These are phyloP conservation scores for Trichoderma semiorbis DNA, from an alignment of 2,329 filamentous ascomycete species.

Conservation along the genomic window DNA sequence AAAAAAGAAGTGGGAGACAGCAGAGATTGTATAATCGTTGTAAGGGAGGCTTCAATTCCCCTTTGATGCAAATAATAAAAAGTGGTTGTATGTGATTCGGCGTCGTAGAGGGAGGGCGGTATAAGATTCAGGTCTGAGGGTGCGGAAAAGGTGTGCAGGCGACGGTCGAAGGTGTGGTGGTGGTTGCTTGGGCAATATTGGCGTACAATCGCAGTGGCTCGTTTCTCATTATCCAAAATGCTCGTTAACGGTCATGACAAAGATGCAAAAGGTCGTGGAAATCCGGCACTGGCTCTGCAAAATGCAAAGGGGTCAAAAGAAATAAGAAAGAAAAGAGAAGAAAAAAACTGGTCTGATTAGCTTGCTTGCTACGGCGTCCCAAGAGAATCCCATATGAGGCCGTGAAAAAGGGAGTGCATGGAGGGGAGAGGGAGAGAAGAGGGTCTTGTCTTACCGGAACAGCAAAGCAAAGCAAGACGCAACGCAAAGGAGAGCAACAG, in stretches of 20 bases:
- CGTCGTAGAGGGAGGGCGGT: slow-evolving; percentile 2
- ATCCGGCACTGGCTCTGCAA: not conserved
- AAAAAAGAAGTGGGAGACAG: not conserved
- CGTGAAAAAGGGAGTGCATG: slow-evolving; percentile 18
- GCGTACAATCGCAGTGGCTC: slow-evolving; percentile 19
- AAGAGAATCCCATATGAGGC: not conserved
- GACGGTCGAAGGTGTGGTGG: not conserved
- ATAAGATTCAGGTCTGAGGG: slow-evolving; percentile 4
- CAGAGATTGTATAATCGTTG: not conserved
- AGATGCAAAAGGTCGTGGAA: slow-evolving; percentile 17
- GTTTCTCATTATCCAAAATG: slow-evolving; percentile 21
- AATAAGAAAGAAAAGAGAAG: not conserved
- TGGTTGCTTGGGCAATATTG: slow-evolving; percentile 11
- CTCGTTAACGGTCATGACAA: slow-evolving; percentile 20
- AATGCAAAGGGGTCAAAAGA: slow-evolving; percentile 1
- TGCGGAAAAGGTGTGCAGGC: not conserved
- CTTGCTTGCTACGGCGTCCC: not conserved
- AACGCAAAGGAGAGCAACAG: slow-evolving; percentile 7
- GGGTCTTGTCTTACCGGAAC: slow-evolving; percentile 12
- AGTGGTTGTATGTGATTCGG: not conserved
- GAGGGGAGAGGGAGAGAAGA: slow-evolving; percentile 10
- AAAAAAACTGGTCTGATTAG: slow-evolving; percentile 13
- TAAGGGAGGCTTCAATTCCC: slow-evolving; percentile 13
- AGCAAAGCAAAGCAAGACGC: slow-evolving; percentile 10
- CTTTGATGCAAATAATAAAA: not conserved